Percentiles rank a stretch among this genome's conserved stretches.
phyloP scores from a whole-genome alignment of 164 flowering plant species.

The Sextonia rubra region DNA sequence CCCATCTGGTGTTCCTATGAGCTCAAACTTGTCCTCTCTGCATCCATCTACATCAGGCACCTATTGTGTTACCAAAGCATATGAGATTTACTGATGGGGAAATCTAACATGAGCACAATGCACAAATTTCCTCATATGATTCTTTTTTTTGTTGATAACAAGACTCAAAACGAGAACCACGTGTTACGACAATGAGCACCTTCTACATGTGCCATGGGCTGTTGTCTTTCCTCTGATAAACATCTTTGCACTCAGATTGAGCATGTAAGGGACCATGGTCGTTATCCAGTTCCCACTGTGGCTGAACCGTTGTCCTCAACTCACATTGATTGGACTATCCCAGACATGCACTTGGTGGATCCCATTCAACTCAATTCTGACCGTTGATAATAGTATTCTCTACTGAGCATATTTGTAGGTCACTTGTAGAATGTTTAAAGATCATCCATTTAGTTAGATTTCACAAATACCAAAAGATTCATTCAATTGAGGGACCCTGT shows the following conservation, averaged over 20 bases:
- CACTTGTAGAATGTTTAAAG: not conserved
- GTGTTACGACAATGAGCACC: too few relatives aligned
- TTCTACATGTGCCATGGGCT: too few relatives aligned
- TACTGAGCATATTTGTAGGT: not conserved
- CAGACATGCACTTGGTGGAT: not conserved
- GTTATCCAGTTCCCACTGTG: not conserved
- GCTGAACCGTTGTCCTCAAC: not conserved
- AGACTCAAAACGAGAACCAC: too few relatives aligned
- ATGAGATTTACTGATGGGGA: not conserved
- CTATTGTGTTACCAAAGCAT: constrained; percentile 25
- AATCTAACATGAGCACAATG: not conserved
- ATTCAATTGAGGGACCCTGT: not conserved
- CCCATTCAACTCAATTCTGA: not conserved
- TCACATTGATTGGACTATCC: not conserved
- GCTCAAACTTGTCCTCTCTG: constrained; percentile 50
- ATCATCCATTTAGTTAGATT: too few relatives aligned
- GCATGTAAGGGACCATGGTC: too few relatives aligned
- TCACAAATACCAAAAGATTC: too few relatives aligned
- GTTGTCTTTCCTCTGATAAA: too few relatives aligned
- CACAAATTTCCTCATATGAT: not conserved
- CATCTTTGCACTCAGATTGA: too few relatives aligned
- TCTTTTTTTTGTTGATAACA: too few relatives aligned
- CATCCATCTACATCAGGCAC: constrained; percentile 88
- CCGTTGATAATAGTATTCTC: not conserved
- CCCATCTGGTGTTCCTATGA: constrained; percentile 94